Evolutionary conservation across 1,284 basidiomycete species (phyloP).

Genomic region (Sanguinoderma infundibulare): DNA sequence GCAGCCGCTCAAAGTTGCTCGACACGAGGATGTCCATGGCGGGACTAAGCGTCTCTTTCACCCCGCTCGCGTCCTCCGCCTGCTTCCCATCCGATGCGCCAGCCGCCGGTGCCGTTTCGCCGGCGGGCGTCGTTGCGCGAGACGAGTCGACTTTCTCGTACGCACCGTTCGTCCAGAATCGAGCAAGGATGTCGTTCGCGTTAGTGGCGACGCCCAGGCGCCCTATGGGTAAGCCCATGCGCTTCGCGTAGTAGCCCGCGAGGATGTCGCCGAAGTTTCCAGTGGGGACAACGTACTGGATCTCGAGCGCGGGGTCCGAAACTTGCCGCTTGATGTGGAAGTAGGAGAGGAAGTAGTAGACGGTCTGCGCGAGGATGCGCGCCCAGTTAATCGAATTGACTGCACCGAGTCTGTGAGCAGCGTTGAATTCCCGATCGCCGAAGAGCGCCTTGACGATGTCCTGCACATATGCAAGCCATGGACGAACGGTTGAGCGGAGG

Average conservation of each 20-base stretch:
- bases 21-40: conserved; percentile 99
- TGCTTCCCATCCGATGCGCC: conserved; percentile 73
- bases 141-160: conserved; percentile 87
- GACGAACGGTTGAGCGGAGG: background rate
- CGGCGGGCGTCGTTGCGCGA: background rate
- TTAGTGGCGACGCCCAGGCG: conserved; percentile 94
- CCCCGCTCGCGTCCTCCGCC: conserved; percentile 62
- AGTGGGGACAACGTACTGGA: conserved; percentile 96
- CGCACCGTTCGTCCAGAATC: conserved; percentile 92
- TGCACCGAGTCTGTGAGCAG: conserved; percentile 88
- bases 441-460: conserved; percentile 97
- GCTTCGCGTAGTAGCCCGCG: conserved; percentile 96
- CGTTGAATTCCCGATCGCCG: conserved; percentile 88
- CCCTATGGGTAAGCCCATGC: conserved; percentile 91
- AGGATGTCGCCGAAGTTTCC: conserved; percentile 99
- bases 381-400: conserved; percentile 99
- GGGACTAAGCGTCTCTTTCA: conserved; percentile 91
- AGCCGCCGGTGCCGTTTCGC: background rate
- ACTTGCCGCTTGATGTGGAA: conserved; percentile 70
- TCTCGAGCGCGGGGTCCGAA: conserved; percentile 43
- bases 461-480: conserved; percentile 42
- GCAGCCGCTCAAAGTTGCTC: conserved; percentile 95
- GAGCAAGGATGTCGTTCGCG: conserved; percentile 94
- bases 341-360: conserved; percentile 98
- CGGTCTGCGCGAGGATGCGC: conserved; percentile 96